Conservation (phyloP, 306 rosid species). For the Prunus dulcis region DNA sequence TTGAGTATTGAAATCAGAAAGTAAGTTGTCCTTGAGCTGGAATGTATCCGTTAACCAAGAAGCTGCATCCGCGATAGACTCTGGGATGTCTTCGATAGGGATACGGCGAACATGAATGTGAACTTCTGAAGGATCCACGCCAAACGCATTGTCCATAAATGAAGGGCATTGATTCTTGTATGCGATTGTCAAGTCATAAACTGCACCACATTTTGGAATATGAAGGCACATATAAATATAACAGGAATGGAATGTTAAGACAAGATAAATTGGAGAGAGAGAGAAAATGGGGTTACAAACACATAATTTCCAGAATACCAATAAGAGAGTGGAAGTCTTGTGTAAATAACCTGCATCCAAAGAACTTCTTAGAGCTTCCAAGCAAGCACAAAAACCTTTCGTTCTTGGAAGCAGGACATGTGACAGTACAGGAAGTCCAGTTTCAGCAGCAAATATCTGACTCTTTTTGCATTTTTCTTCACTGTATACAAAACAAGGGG, state of each 20-base stretch:
- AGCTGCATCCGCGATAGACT: slow-evolving; percentile 49
- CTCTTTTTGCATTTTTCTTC: slow-evolving; percentile 69
- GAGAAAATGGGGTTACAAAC: too few relatives aligned
- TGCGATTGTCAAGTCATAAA: slow-evolving; percentile 75
- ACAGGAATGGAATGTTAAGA: not conserved
- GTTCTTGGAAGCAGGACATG: slow-evolving; percentile 88
- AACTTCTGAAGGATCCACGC: slow-evolving; percentile 91
- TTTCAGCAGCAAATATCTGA: slow-evolving; percentile 65
- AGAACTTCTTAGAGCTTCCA: slow-evolving; percentile 65
- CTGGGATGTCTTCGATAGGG: slow-evolving; percentile 55
- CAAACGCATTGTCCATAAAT: slow-evolving; percentile 86
- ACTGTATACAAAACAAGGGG: slow-evolving; percentile 36
- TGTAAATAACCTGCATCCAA: slow-evolving; percentile 76
- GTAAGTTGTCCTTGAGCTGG: slow-evolving; percentile 50
- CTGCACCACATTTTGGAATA: slow-evolving; percentile 42
- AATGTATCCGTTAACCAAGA: slow-evolving; percentile 70
- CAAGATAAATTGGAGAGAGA: not conserved
- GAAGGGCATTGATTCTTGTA: slow-evolving; percentile 82
- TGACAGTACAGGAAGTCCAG: slow-evolving; percentile 66
- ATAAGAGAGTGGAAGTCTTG: not conserved
- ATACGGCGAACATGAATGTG: slow-evolving; percentile 76
- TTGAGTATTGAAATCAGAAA: slow-evolving; percentile 49
- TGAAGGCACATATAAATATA: slow-evolving; percentile 1
- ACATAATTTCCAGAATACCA: too few relatives aligned
- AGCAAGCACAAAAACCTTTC: slow-evolving; percentile 82